Base-by-base conservation (phyloP, 768 basidiomycete species). In the Auriscalpium orientale region DNA sequence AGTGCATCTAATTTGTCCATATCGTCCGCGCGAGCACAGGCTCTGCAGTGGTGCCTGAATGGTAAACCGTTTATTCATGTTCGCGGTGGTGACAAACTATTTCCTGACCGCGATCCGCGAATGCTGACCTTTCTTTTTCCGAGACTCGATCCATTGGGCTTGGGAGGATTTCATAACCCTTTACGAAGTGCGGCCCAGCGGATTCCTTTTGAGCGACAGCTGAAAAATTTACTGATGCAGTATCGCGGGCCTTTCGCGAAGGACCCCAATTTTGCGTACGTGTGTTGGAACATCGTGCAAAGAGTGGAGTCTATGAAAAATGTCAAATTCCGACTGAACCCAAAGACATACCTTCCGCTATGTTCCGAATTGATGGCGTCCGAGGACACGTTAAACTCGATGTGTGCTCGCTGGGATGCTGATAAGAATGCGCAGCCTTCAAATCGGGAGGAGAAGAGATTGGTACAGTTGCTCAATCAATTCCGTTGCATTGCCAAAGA, bases 41-140 rank as follows among this genome's bases (percentile, higher is more conserved):
- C 50, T 9, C 21, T 36, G 21, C 35, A 51, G 4, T 51, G 50
- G 50, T 51, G 50, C 21, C 15, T 37, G 50, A 20, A 51, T 15
- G 2, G 3, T 13, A 7, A 18, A 3, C 33, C 50, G 18, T n/a
- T n/a, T n/a, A n/a, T n/a, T n/a, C n/a, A n/a, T n/a, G n/a, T n/a
- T n/a, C n/a, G n/a, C n/a, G n/a, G 37, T 2, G 34, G 16, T 11
- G 8, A 10, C 15, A 13, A 16, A 15, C 9, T 4, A 33, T 18
- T 10, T 9, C 12, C 20, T n/a, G 28, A 2, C 34, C 12, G 36
- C 15, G 73, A 76, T 58, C 69, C 69, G 1, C 8, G 44, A 8
- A 44, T 77, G n/a, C 72, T 79, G 47, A 74, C 74, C 2, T 66
- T 63, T 57, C 68, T 75, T 13, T 77, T 72, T 62, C 75, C 76